These are phyloP conservation scores for Penicillium sp. DNA, from an alignment of 2,329 filamentous ascomycete genomes.

Conservation along the genomic window DNA sequence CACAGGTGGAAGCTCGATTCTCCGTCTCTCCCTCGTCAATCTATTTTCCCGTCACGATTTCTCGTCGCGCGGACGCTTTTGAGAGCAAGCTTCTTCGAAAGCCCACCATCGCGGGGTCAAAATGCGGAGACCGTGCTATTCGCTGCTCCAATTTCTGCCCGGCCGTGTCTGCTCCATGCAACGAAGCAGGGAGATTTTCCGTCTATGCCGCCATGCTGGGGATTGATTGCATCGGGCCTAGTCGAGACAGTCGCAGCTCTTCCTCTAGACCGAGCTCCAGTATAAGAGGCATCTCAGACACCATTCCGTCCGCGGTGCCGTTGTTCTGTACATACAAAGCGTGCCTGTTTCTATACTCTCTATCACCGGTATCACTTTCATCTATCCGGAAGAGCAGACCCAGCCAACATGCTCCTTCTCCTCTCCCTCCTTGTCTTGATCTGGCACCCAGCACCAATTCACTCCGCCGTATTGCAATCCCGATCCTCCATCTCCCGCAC, in stretches of 20 bases:
- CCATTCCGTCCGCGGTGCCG: too few species aligned
- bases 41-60: slow-evolving; percentile 14
- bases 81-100: slow-evolving; percentile 17
- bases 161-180: too few species aligned
- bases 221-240: background rate
- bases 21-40: slow-evolving; percentile 9
- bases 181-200: slow-evolving; percentile 8
- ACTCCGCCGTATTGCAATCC: slow-evolving; percentile 8
- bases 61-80: slow-evolving; percentile 11
- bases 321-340: too few species aligned
- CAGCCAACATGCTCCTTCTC: slow-evolving; percentile 9
- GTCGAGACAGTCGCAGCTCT: too few species aligned
- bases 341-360: too few species aligned
- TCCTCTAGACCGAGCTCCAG: background rate
- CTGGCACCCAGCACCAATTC: too few species aligned
- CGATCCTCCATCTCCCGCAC: background rate
- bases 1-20: slow-evolving; percentile 28
- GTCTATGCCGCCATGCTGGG: slow-evolving; percentile 10
- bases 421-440: slow-evolving; percentile 4
- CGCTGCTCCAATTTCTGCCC: background rate
- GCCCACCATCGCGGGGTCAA: slow-evolving; percentile 4
- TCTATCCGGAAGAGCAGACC: too few species aligned
- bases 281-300: slow-evolving; percentile 3
- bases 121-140: slow-evolving; percentile 7
- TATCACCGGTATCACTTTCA: too few species aligned